A percentile compares a stretch with the other conserved stretches of the same genome.
These are phyloP conservation scores for Saccharomycopsis crataegensis DNA, from an alignment of 1,139 yeast species.

Conservation along the genomic window DNA sequence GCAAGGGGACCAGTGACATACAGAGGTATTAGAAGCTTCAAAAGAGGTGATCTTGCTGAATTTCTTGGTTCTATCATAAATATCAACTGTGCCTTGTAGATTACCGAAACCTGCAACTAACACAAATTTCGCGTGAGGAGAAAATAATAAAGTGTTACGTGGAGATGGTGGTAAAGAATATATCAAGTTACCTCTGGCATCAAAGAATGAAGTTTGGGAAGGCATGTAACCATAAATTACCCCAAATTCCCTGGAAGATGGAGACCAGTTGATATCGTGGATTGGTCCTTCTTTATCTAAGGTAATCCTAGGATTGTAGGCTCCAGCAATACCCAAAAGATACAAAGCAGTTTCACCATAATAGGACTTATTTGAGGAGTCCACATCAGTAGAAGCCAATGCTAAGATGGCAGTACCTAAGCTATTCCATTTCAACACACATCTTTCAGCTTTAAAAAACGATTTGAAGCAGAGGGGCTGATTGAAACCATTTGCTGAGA, in stretches of 20 bases:
- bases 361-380: slow-evolving; percentile 86
- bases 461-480: slow-evolving; percentile 82
- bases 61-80: slow-evolving; percentile 86
- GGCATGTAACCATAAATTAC: slow-evolving; percentile 98
- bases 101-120: slow-evolving; percentile 97
- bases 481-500: slow-evolving; percentile 53
- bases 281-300: slow-evolving; percentile 93
- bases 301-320: slow-evolving; percentile 82
- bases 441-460: slow-evolving; percentile 92
- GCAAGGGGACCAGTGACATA: slow-evolving; percentile 98
- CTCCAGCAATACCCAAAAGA: slow-evolving; percentile 84
- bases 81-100: slow-evolving; percentile 92
- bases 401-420: slow-evolving; percentile 93
- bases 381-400: slow-evolving; percentile 92
- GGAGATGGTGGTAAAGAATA: slow-evolving; percentile 82
- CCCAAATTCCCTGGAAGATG: slow-evolving; percentile 93
- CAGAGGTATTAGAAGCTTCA: slow-evolving; percentile 90
- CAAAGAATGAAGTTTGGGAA: slow-evolving; percentile 89
- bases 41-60: slow-evolving; percentile 73
- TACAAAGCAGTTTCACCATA: slow-evolving; percentile 95
- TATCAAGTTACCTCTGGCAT: slow-evolving; percentile 84
- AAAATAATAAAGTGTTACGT: slow-evolving; percentile 81
- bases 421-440: slow-evolving; percentile 87
- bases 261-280: slow-evolving; percentile 97
- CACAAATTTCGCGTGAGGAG: slow-evolving; percentile 90